phyloP scores from a whole-genome alignment of 2,329 filamentous ascomycete species.

The Madurella mycetomatis region DNA sequence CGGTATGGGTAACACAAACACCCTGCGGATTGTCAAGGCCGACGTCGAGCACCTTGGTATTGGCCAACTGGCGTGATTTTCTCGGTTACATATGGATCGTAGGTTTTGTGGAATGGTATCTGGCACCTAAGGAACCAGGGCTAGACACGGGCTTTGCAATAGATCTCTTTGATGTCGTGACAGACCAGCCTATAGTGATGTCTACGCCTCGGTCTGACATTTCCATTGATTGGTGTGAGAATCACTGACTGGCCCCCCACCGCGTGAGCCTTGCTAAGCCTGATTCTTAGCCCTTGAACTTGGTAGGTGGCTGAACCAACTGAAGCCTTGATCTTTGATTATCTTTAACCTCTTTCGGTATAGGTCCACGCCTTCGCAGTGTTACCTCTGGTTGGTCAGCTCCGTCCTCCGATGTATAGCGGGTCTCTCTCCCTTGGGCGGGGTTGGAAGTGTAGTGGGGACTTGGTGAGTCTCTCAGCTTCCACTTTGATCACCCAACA shows the following conservation, averaged over 20 bases:
- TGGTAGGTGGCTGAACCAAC: no score
- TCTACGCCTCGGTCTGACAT: no score
- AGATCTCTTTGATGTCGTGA: neutral
- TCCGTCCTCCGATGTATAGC: no score
- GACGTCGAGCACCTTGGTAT: slow-evolving; percentile 56
- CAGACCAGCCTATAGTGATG: neutral
- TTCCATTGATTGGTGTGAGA: no score
- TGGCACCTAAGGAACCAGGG: neutral
- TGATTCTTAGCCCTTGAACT: no score
- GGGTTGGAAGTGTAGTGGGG: neutral
- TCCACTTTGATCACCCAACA: neutral
- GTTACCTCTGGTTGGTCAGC: no score
- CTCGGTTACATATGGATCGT: neutral
- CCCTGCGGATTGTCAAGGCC: slow-evolving; percentile 60
- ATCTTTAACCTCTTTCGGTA: no score
- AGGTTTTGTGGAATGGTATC: neutral
- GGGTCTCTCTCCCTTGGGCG: neutral
- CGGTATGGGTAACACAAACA: slow-evolving; percentile 90
- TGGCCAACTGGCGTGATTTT: slow-evolving; percentile 35
- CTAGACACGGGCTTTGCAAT: neutral
- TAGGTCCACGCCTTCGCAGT: no score
- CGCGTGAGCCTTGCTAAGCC: no score
- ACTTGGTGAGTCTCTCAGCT: neutral
- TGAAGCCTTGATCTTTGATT: no score
- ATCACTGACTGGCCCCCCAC: no score